phyloP scores from a whole-genome alignment of 257 asterid genomes.

The Oldenlandia corymbosa region DNA sequence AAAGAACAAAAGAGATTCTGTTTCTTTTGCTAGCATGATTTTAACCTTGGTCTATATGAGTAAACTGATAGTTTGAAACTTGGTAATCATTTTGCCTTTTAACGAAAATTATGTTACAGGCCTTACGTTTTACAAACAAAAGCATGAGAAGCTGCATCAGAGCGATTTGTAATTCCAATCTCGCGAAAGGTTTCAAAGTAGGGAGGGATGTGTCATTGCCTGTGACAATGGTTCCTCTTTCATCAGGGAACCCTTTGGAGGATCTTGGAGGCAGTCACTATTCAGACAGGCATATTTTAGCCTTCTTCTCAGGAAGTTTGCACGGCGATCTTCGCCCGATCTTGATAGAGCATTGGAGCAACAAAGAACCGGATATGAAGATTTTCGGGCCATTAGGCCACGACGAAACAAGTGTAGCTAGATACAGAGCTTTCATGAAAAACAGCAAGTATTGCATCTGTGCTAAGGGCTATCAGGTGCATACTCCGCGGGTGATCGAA shows the following conservation, averaged over 20 bases:
- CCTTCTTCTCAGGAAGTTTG: conserved; percentile 63
- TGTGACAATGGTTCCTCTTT: conserved; percentile 44
- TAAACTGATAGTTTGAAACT: no score
- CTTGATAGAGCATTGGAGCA: conserved; percentile 43
- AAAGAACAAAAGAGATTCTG: no score
- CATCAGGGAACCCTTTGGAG: conserved; percentile 37
- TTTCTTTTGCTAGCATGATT: no score
- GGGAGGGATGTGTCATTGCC: conserved; percentile 60
- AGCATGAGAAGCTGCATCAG: conserved; percentile 34
- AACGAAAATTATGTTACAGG: no score
- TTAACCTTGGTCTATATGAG: no score
- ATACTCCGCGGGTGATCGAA: conserved; percentile 59
- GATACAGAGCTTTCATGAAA: conserved; percentile 49
- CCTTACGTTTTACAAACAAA: conserved; percentile 36
- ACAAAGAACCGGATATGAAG: conserved; percentile 52
- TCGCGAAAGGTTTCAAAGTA: conserved; percentile 46
- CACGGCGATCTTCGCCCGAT: conserved; percentile 61
- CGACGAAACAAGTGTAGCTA: conserved; percentile 39
- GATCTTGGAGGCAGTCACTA: conserved; percentile 46
- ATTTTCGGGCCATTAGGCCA: conserved; percentile 51
- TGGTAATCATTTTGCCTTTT: no score
- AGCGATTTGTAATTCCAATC: conserved; percentile 52
- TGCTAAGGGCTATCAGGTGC: conserved; percentile 60
- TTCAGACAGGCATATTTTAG: conserved; percentile 38
- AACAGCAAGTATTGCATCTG: conserved; percentile 61